Evolutionary conservation across 768 basidiomycete species (phyloP), one percentile per base, ranked within the genome.

Genomic region (Pisolithus orientalis): DNA sequence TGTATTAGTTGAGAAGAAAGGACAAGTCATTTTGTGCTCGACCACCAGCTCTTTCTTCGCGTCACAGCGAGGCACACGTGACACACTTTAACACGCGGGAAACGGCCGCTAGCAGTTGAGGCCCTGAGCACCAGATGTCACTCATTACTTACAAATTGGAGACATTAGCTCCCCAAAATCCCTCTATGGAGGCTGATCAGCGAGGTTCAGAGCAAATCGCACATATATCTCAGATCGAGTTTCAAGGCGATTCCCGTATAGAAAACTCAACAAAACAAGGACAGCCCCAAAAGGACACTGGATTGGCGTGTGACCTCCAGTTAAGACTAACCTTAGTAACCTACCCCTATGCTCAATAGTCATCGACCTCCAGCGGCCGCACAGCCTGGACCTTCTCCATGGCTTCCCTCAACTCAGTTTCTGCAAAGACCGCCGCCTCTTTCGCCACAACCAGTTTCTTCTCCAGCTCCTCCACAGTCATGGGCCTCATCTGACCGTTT

Each of bases 391-490:
- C 75, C 59, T 72, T 82, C 61, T 81, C 80, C 87, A 92, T 88
- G 9, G 79, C 72, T 68, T 89, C 86, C 59, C 78, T 76, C 44
- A 92, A 72, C 67, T 90, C 85, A 29, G 80, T 77, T 70, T 89
- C 88, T 1, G 82, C 87, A 66, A 81, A 83, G 56, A 78, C 75
- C 16, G 84, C 82, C 21, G 80, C 84, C 65, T 85, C 83, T 67
- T 80, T 85, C 1, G 87, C 87, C 44, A 84, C 80, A 29, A 63
- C 71, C 25, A 90, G 70, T 64, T 83, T 87, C 71, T 83, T 79
- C 70, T 91, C 85, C 57, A 93, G 70, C 69, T 92, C 89, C 28
- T 84, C 80, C 9, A 75, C 75, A 8, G 73, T 77, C 85, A 91
- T 87, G 14, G 69, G 60, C 39, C 79, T 69, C 55, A 62, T 38